Evolutionary conservation across 2,329 filamentous ascomycete species (phyloP), one percentile per base, ranked within the genome.

Genomic region (Calonectria pseudoturangicola): DNA sequence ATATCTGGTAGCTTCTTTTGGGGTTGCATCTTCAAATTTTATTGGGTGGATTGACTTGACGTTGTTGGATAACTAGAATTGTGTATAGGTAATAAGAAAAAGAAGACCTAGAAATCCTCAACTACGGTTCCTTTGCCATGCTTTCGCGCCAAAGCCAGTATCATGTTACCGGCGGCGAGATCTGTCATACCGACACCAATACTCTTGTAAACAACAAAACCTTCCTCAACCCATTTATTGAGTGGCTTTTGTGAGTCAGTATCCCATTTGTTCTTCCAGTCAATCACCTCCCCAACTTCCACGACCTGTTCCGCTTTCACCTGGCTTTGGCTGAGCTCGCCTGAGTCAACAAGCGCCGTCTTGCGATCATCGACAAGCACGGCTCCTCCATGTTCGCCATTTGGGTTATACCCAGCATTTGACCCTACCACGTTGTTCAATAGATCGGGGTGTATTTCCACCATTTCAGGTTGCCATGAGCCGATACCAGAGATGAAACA

Each of bases 381-480:
- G 2, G 69, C 71, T 0, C 76, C 74, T 3, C 68, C 39, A 0
- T 25, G 4, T 0, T 25, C 39, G 2, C 67, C 72, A 0, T 1
- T 47, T 1, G 56, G 62, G 0, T 43, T 73, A 9, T 72, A 72
- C n/a, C 58, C 58, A 6, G 28, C 33, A 30, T 45, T 27, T 13
- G 67, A 27, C 2, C 15, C 41, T 15, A 70, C 66, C 7, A 70
- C 74, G 16, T 79, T 68, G 1, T 74, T 75, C 8, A 93, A 83
- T 21, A 94, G 87, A 21, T 90, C 90, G 0, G 92, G 91, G 72
- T 93, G 90, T 15, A 94, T 78, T 80, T 94, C 92, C 18, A 90
- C 83, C 92, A 94, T 94, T 76, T 92, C 84, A 1, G 91, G 88
- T 76, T 86, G 87, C 74, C 88, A 90, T 8, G 88, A 89, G 2